Conservation (phyloP, 106 monocot genomes). For the Dioscorea alata region DNA sequence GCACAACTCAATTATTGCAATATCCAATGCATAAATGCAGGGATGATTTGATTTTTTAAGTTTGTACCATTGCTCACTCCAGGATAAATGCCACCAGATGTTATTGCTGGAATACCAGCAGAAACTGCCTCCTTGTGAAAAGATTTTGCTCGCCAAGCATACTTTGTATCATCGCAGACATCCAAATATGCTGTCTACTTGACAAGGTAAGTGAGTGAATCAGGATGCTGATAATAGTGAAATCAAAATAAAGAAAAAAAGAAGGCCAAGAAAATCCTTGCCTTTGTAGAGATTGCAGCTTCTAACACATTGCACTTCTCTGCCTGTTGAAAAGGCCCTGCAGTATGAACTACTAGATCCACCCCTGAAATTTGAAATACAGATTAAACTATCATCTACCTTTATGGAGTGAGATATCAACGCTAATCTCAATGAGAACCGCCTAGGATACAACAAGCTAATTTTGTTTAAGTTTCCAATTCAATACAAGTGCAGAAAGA, state of each 20-base stretch:
- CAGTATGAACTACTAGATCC: constrained; percentile 83
- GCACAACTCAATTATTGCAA: not conserved
- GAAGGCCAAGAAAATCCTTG: constrained; percentile 13
- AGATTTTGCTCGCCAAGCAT: constrained; percentile 63
- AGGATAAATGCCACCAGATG: constrained; percentile 88
- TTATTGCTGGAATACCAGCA: constrained; percentile 79
- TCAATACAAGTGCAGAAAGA: too few relatives aligned
- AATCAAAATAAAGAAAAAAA: not conserved
- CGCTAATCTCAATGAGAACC: too few relatives aligned
- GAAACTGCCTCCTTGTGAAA: constrained; percentile 59
- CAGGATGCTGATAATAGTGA: not conserved
- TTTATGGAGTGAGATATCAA: not conserved
- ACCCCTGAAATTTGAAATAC: constrained; percentile 30
- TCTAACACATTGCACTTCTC: constrained; percentile 68
- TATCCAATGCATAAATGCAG: not conserved
- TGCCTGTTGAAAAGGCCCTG: constrained; percentile 72
- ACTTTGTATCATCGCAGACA: constrained; percentile 89
- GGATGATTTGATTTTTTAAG: not conserved
- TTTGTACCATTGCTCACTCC: constrained; percentile 93
- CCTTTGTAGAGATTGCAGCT: constrained; percentile 74
- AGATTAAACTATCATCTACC: not conserved
- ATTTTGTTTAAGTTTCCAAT: too few relatives aligned
- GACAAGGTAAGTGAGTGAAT: not conserved
- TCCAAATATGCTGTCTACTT: constrained; percentile 87
- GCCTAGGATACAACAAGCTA: too few relatives aligned